A percentile compares a stretch with the other conserved stretches of the same genome.
These are phyloP conservation scores for Colletotrichum simmondsii DNA, from an alignment of 2,329 filamentous ascomycete genomes.

Conservation along the genomic window DNA sequence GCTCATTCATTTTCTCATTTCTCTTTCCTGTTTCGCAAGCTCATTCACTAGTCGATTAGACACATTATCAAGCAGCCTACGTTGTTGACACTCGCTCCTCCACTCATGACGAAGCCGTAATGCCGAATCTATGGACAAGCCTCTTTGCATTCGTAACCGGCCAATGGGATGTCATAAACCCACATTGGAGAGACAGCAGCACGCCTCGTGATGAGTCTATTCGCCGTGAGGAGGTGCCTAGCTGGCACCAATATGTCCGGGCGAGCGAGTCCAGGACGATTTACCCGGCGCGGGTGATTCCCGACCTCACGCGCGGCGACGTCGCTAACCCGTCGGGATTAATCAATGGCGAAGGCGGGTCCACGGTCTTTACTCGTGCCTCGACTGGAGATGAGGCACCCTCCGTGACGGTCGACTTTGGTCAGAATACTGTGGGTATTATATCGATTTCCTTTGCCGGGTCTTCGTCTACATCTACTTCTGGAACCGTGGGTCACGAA, in stretches of 20 bases:
- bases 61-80: background rate
- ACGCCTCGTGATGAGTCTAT: background rate
- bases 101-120: background rate
- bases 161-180: conserved; percentile 5
- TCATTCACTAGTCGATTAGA: background rate
- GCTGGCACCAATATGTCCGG: conserved; percentile 54
- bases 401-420: conserved; percentile 60
- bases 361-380: conserved; percentile 46
- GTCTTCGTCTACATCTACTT: conserved; percentile 42
- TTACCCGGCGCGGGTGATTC: conserved; percentile 44
- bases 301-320: conserved; percentile 47
- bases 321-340: conserved; percentile 51
- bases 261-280: conserved; percentile 46
- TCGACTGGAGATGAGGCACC: conserved; percentile 40
- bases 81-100: background rate
- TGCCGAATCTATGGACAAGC: conserved; percentile 1
- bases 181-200: background rate
- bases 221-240: conserved; percentile 24
- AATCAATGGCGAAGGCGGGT: conserved; percentile 37
- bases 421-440: conserved; percentile 57
- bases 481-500: background rate
- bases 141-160: conserved; percentile 12
- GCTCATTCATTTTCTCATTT: background rate
- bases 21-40: background rate
- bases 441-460: conserved; percentile 55